Conservation (phyloP, 768 basidiomycete genomes). For the Pilatotrama ljubarskyi region DNA sequence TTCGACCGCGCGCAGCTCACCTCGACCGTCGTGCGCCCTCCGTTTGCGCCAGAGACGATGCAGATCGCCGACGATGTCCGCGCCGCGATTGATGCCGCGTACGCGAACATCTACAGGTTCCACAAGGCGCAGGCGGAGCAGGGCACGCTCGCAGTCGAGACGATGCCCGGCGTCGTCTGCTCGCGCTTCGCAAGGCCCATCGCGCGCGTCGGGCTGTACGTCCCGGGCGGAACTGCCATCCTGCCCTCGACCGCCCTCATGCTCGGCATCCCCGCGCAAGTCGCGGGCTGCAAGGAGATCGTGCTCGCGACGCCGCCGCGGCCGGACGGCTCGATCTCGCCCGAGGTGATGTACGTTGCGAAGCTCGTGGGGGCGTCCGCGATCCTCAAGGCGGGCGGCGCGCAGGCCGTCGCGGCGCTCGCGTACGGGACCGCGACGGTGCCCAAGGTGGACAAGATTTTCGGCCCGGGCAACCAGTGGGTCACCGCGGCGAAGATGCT, state of each 20-base stretch:
- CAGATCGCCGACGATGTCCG: constrained; percentile 61
- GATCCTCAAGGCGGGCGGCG: constrained; percentile 93
- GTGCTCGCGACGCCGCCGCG: constrained; percentile 97
- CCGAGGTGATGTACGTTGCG: constrained; percentile 97
- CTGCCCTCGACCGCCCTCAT: constrained; percentile 96
- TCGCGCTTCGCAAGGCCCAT: constrained; percentile 95
- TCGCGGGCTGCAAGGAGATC: constrained; percentile 90
- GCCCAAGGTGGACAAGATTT: constrained; percentile 98
- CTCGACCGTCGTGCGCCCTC: constrained; percentile 73
- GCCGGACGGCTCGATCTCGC: constrained; percentile 88
- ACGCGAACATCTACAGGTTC: constrained; percentile 88
- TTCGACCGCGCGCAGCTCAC: constrained; percentile 82
- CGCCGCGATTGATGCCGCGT: constrained; percentile 86
- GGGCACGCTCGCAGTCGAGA: constrained; percentile 79
- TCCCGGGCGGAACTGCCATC: constrained; percentile 96
- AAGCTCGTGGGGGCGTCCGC: constrained; percentile 86
- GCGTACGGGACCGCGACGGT: constrained; percentile 96
- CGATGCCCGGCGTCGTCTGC: constrained; percentile 97
- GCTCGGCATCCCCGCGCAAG: constrained; percentile 97
- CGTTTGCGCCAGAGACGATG: constrained; percentile 70
- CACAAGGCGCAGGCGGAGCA: constrained; percentile 84
- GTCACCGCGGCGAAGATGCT: constrained; percentile 99
- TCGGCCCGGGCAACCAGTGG: constrained; percentile 99
- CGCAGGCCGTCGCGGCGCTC: constrained; percentile 93
- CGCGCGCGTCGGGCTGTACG: constrained; percentile 92